Conservation (phyloP, 225 moss, liverwort and hornwort species). For the Anthoceros angustus region DNA sequence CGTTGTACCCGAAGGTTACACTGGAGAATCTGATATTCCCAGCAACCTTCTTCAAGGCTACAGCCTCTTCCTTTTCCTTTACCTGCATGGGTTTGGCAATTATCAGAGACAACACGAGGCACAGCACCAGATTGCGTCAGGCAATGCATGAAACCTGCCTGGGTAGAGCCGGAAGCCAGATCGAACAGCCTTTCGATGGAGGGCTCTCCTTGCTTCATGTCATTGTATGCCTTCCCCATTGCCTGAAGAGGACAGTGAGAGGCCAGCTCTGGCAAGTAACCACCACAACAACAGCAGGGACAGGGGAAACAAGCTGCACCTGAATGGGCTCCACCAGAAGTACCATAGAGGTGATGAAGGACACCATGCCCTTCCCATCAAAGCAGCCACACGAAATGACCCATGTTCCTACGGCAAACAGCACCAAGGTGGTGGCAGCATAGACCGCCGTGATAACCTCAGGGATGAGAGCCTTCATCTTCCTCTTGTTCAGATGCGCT, state of each 20-base stretch:
- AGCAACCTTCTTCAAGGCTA: conserved; percentile 27
- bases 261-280: background rate
- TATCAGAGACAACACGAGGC: background rate
- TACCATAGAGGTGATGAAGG: conserved; percentile 76
- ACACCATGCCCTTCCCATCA: conserved; percentile 78
- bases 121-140: background rate
- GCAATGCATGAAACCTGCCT: conserved; percentile 21
- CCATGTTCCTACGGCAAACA: conserved; percentile 89
- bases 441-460: conserved; percentile 92
- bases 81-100: conserved; percentile 20
- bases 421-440: conserved; percentile 60
- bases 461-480: conserved; percentile 90
- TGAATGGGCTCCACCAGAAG: conserved; percentile 93
- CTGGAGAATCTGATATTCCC: conserved; percentile 62
- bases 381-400: conserved; percentile 66
- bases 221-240: conserved; percentile 88
- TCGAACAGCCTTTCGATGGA: conserved; percentile 86
- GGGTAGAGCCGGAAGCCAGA: conserved; percentile 34
- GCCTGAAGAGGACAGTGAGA: conserved; percentile 23
- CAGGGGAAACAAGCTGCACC: conserved; percentile 19
- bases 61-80: conserved; percentile 23
- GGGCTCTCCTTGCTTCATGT: conserved; percentile 92
- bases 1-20: conserved; percentile 66
- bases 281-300: background rate
- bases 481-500: conserved; percentile 72